phyloP scores from a whole-genome alignment of 192 early-diverging fungal species.

The Backusella sp. region DNA sequence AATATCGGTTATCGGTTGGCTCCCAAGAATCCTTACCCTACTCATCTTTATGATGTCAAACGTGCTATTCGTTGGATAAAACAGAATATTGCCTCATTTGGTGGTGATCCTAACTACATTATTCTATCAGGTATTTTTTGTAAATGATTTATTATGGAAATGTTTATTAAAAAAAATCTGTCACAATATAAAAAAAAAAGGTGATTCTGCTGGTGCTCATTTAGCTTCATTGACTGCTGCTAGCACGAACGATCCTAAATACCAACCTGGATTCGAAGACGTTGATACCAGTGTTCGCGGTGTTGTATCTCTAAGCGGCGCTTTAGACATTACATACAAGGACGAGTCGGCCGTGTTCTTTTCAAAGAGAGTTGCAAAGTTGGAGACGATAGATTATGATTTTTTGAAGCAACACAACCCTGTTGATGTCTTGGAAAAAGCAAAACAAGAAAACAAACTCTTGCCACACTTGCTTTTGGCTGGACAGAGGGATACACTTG shows the following conservation, averaged over 20 bases:
- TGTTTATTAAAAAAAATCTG: not conserved
- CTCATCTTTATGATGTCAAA: slow-evolving; percentile 68
- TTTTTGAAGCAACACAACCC: slow-evolving; percentile 19
- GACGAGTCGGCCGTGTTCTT: slow-evolving; percentile 13
- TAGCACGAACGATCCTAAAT: slow-evolving; percentile 26
- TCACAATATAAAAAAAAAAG: not conserved
- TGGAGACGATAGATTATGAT: not conserved
- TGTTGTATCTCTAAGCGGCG: slow-evolving; percentile 28
- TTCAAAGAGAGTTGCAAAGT: slow-evolving; percentile 5
- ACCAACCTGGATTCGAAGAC: slow-evolving; percentile 32
- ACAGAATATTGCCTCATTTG: slow-evolving; percentile 56
- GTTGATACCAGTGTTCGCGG: slow-evolving; percentile 33
- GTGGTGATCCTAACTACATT: slow-evolving; percentile 69
- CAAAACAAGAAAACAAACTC: slow-evolving; percentile 5
- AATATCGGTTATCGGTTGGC: slow-evolving; percentile 58
- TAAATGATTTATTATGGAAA: not conserved
- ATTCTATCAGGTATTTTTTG: slow-evolving; percentile 47
- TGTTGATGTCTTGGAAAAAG: not conserved
- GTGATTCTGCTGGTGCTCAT: slow-evolving; percentile 34
- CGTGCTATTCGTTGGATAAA: slow-evolving; percentile 69
- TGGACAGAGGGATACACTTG: slow-evolving; percentile 8
- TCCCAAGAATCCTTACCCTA: slow-evolving; percentile 49
- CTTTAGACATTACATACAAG: slow-evolving; percentile 9
- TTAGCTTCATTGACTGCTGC: slow-evolving; percentile 26
- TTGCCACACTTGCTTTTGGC: slow-evolving; percentile 16